Evolutionary conservation across 176 grass and related monocot genomes (phyloP).

Genomic region (Guadua angustifolia): DNA sequence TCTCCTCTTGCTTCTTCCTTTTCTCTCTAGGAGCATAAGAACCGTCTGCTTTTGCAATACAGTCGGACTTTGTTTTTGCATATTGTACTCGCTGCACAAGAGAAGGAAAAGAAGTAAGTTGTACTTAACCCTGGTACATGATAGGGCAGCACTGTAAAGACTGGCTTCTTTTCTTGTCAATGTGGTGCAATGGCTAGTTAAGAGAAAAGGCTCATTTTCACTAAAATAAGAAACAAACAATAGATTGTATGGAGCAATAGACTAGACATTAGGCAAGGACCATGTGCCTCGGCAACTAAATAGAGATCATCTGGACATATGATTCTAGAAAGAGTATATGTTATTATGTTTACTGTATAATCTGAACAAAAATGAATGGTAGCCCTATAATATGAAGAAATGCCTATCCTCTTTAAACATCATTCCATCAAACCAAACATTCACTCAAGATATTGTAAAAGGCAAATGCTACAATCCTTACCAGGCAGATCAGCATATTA

Average conservation of each 20-base stretch:
- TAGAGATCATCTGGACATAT: constrained; percentile 24
- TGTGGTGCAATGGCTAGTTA: neutral
- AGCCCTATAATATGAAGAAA: constrained; percentile 19
- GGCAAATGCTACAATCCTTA: neutral
- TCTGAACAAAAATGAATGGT: neutral
- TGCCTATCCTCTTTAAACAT: neutral
- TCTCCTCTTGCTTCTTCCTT: constrained; percentile 96
- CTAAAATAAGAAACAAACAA: constrained; percentile 13
- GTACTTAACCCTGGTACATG: neutral
- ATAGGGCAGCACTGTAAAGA: neutral
- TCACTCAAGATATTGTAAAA: constrained; percentile 19
- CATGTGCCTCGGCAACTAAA: neutral
- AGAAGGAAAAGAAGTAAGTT: constrained; percentile 37
- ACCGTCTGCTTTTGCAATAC: constrained; percentile 88
- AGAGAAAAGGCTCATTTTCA: constrained; percentile 9
- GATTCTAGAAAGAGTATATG: neutral
- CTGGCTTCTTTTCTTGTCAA: neutral
- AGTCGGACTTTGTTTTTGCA: constrained; percentile 90
- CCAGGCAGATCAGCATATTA: neutral
- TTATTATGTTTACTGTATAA: neutral
- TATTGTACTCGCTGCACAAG: constrained; percentile 78
- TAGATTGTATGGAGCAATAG: neutral
- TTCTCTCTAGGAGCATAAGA: constrained; percentile 86
- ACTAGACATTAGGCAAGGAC: neutral
- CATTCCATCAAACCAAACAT: constrained; percentile 17